Evolutionary conservation across 2,329 filamentous ascomycete genomes (phyloP).

Genomic region (Calonectria pseudoturangicola): DNA sequence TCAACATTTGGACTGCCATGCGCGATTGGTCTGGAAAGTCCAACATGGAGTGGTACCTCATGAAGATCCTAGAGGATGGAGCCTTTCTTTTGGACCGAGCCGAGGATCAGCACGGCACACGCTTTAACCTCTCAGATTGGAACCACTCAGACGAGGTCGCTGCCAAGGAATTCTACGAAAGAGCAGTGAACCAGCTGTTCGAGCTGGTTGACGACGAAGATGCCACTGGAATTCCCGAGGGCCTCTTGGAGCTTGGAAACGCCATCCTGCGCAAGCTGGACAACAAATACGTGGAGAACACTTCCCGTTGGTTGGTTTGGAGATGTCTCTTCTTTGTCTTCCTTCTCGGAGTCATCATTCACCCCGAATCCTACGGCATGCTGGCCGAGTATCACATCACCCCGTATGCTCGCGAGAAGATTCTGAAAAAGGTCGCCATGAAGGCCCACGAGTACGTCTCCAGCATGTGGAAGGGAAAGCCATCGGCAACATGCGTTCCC

Average conservation of each 20-base stretch:
- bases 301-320: slow-evolving; percentile 88
- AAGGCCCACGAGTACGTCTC: slow-evolving; percentile 87
- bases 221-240: slow-evolving; percentile 88
- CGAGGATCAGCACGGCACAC: slow-evolving; percentile 84
- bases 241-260: slow-evolving; percentile 88
- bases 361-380: slow-evolving; percentile 87
- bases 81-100: slow-evolving; percentile 92
- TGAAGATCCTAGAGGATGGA: slow-evolving; percentile 95
- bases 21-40: slow-evolving; percentile 92
- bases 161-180: slow-evolving; percentile 91
- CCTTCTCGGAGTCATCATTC: slow-evolving; percentile 87
- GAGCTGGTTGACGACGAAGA: slow-evolving; percentile 90
- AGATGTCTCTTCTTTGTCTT: slow-evolving; percentile 96
- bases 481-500: slow-evolving; percentile 71
- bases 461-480: slow-evolving; percentile 83
- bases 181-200: slow-evolving; percentile 87
- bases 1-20: slow-evolving; percentile 91
- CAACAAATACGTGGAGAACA: slow-evolving; percentile 81
- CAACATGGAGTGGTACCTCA: slow-evolving; percentile 94
- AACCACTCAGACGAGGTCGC: slow-evolving; percentile 87
- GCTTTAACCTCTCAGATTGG: slow-evolving; percentile 83
- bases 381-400: slow-evolving; percentile 95
- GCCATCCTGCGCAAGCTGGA: slow-evolving; percentile 88
- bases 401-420: slow-evolving; percentile 90
- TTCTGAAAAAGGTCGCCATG: slow-evolving; percentile 85